Conservation (phyloP, 495 filamentous ascomycete species). For the Pyrenula massariospora region DNA sequence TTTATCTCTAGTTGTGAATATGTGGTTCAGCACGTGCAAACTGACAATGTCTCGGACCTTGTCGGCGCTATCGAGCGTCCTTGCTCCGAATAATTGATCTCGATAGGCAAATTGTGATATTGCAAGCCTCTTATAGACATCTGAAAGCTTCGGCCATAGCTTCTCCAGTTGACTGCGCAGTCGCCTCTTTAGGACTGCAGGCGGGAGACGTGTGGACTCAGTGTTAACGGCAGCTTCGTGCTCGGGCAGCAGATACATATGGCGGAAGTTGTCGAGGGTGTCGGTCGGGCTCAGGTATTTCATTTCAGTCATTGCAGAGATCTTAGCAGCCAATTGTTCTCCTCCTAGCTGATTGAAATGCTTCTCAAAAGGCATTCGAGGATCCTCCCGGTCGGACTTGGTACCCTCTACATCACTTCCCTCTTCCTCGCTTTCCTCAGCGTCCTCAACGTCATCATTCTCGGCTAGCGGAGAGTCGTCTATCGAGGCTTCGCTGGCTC, state of each 20-base stretch:
- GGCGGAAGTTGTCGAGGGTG: background rate
- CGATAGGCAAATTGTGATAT: constrained; percentile 56
- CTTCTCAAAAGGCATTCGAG: background rate
- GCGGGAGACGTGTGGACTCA: background rate
- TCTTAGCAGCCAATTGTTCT: background rate
- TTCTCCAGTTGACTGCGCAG: constrained; percentile 23
- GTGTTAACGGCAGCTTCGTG: background rate
- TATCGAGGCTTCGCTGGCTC: background rate
- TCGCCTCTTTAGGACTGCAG: constrained; percentile 32
- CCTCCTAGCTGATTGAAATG: background rate
- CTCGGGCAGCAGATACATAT: background rate
- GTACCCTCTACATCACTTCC: constrained; percentile 8
- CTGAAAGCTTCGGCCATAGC: constrained; percentile 13
- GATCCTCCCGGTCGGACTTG: background rate
- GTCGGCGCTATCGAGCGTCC: constrained; percentile 51
- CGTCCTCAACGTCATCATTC: constrained; percentile 23
- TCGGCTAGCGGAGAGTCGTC: constrained; percentile 22
- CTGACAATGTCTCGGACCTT: constrained; percentile 61
- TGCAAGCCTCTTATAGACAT: constrained; percentile 34
- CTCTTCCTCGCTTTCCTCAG: constrained; percentile 35
- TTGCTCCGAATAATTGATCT: constrained; percentile 67
- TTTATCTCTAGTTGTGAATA: constrained; percentile 84
- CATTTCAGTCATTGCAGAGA: background rate
- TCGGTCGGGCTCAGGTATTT: background rate
- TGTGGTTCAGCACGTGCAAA: constrained; percentile 78